These are phyloP conservation scores for Exserohilum turcica DNA, from an alignment of 2,329 filamentous ascomycete species.

Conservation along the genomic window DNA sequence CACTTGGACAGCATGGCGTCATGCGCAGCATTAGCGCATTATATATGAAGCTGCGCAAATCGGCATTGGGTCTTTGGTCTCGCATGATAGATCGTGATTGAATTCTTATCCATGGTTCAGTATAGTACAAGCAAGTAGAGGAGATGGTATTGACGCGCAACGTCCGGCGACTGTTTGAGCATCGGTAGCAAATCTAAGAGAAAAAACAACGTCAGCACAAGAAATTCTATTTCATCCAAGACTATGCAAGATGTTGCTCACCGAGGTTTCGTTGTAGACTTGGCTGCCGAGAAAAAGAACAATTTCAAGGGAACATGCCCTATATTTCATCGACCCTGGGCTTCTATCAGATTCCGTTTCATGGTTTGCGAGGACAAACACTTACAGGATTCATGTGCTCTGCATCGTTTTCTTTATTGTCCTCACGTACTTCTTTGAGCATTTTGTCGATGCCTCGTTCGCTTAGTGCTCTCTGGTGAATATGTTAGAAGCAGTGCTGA, in stretches of 20 bases:
- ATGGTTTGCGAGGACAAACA: not conserved
- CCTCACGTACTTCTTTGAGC: slow-evolving; percentile 86
- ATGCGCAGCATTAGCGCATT: slow-evolving; percentile 12
- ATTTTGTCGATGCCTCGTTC: slow-evolving; percentile 90
- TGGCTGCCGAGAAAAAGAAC: too few species aligned
- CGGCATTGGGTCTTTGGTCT: not conserved
- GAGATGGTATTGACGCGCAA: not conserved
- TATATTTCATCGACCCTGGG: slow-evolving; percentile 10
- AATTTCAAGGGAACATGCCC: too few species aligned
- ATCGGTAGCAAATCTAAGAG: not conserved
- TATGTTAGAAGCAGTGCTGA: slow-evolving; percentile 9
- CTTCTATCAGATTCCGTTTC: not conserved
- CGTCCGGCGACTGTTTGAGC: not conserved
- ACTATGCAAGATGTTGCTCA: not conserved
- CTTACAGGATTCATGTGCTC: slow-evolving; percentile 60
- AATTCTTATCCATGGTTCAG: not conserved
- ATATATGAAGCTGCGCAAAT: slow-evolving; percentile 4
- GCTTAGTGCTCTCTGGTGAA: slow-evolving; percentile 76
- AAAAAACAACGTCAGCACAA: not conserved
- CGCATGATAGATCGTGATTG: not conserved
- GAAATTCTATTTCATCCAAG: not conserved
- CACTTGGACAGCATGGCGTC: slow-evolving; percentile 17
- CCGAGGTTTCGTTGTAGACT: too few species aligned
- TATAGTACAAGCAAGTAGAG: not conserved
- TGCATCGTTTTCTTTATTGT: slow-evolving; percentile 84